Percentiles rank a stretch among this genome's conserved stretches.
Evolutionary conservation across 306 rosid genomes (phyloP).

Genomic region (Sicyos baderoa): DNA sequence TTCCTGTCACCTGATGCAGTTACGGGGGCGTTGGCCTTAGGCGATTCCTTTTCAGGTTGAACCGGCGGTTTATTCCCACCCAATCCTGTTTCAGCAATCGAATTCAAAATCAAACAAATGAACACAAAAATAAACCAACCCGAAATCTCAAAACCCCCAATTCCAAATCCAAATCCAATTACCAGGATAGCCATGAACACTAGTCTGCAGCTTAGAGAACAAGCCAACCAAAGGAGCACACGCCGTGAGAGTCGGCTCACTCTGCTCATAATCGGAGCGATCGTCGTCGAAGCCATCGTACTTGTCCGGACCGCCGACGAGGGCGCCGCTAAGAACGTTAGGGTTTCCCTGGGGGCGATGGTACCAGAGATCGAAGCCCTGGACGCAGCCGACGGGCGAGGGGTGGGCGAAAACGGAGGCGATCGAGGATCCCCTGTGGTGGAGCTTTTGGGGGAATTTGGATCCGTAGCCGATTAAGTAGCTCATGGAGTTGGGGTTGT

Average conservation of each 20-base stretch:
- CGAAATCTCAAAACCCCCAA: too few species aligned
- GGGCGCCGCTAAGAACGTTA: constrained; percentile 35
- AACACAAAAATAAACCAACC: too few species aligned
- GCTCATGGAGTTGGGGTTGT: constrained; percentile 61
- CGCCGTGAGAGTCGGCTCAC: constrained; percentile 75
- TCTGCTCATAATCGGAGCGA: constrained; percentile 70
- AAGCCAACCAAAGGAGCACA: constrained; percentile 72
- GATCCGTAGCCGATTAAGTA: constrained; percentile 71
- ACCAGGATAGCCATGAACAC: constrained; percentile 37
- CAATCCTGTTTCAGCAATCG: background rate
- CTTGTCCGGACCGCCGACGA: constrained; percentile 76
- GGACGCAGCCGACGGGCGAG: constrained; percentile 20
- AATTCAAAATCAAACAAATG: background rate
- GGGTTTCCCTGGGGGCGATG: too few species aligned
- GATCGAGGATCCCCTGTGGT: constrained; percentile 83
- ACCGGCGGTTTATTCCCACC: background rate
- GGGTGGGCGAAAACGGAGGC: constrained; percentile 36
- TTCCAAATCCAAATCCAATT: background rate
- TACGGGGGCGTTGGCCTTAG: background rate
- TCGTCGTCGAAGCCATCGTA: constrained; percentile 58
- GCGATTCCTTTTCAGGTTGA: background rate
- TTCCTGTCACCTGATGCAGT: background rate
- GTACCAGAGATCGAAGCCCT: too few species aligned
- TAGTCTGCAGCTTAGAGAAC: constrained; percentile 63
- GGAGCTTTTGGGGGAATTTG: constrained; percentile 57